Base-by-base conservation (phyloP, 352 stramenopile genomes). In the Phytophthora chlamydospora region DNA sequence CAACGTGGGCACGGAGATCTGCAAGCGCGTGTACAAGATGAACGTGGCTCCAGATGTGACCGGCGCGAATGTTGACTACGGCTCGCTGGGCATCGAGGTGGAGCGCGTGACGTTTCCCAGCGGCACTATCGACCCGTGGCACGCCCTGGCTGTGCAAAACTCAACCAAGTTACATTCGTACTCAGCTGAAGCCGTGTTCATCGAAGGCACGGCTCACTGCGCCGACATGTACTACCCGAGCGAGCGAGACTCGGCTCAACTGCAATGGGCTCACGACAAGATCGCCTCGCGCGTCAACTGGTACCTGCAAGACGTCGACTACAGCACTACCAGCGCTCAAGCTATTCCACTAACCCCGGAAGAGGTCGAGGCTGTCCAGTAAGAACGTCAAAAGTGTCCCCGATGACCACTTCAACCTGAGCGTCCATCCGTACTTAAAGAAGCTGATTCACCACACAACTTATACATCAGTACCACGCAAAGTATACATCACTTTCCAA, bases 121-220 rank as follows among this genome's bases (percentile, higher is more conserved):
- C 31, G 88, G 88, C 29, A 93, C 82, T 8, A 90, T 93, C 49
- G 88, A 96, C 33, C 88, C 88, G 55, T 96, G 88, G 88, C 85
- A 95, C 51, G 81, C 78, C 21, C 67, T 94, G 33, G 85, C 84
- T 6, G 83, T 96, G 19, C 78, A 87, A 53, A 93, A 93, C 59
- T 64, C 70, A 2, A 93, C 82, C 2, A 45, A 66, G 12, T 48
- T 93, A 17, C 80, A 83, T 62, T 87, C 77, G 16, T 59, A 58
- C 34, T 83, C 82, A 11, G 65, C 85, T 2, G 43, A 82, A 34
- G 59, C 85, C 10, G 82, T 93, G 45, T 91, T 83, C 55, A 93
- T 93, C 45, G 78, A 93, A 72, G 85, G 85, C 56, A 93, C 82
- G 6, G 85, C 85, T 5, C 85, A 93, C 57, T 93, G 85, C 38